Percentiles rank a stretch among this genome's conserved stretches.
These are phyloP conservation scores for Arthrocladium fulminans DNA, from an alignment of 2,329 filamentous ascomycete genomes.

Conservation along the genomic window DNA sequence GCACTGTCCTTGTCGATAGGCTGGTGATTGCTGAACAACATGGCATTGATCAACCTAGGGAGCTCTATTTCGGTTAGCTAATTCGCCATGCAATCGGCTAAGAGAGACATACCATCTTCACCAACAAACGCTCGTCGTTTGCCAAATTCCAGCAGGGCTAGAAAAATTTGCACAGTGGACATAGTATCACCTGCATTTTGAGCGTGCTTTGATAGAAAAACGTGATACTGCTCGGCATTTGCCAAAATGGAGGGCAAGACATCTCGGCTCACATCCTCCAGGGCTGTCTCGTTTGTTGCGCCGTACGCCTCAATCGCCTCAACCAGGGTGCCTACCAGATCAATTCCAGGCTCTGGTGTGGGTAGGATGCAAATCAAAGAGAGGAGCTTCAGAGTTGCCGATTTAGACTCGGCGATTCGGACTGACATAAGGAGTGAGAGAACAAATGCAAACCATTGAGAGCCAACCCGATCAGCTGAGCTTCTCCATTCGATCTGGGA, in stretches of 20 bases:
- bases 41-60: background rate
- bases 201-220: constrained; percentile 11
- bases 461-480: background rate
- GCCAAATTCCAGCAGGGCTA: constrained; percentile 18
- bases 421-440: constrained; percentile 16
- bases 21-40: background rate
- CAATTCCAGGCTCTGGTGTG: background rate
- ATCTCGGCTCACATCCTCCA: constrained; percentile 19
- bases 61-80: constrained; percentile 6
- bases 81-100: background rate
- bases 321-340: background rate
- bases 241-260: constrained; percentile 19
- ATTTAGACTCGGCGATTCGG: constrained; percentile 18
- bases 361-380: constrained; percentile 14
- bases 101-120: constrained; percentile 8
- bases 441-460: constrained; percentile 5
- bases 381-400: constrained; percentile 19
- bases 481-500: constrained; percentile 5
- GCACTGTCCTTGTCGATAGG: background rate
- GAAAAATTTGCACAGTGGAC: constrained; percentile 13
- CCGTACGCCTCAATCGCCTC: constrained; percentile 15
- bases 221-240: constrained; percentile 12
- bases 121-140: constrained; percentile 8
- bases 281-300: constrained; percentile 13
- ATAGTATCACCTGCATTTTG: constrained; percentile 3